Evolutionary conservation across 768 basidiomycete genomes (phyloP).

Genomic region (Russula virescens): DNA sequence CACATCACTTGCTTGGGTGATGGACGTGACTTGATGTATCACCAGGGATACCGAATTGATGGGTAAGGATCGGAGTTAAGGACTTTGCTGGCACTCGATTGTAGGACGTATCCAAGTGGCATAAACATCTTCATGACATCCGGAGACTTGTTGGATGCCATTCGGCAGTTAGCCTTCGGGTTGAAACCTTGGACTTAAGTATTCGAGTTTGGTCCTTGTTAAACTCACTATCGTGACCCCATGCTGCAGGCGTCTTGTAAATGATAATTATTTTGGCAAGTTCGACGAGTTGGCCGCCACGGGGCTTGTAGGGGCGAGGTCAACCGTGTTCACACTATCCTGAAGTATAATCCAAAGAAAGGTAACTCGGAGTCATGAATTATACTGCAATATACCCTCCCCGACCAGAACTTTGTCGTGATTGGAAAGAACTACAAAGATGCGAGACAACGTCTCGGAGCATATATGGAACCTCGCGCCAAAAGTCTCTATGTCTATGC

Average conservation of each 20-base stretch:
- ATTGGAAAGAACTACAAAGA: constrained; percentile 66
- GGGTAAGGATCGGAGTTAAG: neutral
- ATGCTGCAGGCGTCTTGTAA: neutral
- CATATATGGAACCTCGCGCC: constrained; percentile 87
- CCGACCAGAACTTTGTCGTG: constrained; percentile 54
- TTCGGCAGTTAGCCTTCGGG: neutral
- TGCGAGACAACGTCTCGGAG: constrained; percentile 71
- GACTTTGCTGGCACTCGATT: neutral
- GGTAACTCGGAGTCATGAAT: neutral
- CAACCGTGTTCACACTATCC: constrained; percentile 10
- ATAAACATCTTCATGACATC: neutral
- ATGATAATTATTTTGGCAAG: neutral
- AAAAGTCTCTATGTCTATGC: constrained; percentile 79
- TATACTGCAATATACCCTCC: constrained; percentile 71
- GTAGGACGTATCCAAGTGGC: neutral
- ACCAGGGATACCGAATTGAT: neutral
- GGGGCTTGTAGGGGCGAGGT: neutral
- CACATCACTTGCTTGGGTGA: neutral
- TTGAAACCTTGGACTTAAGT: neutral
- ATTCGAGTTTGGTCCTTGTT: neutral
- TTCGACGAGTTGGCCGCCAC: no score
- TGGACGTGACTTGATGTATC: neutral
- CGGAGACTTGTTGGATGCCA: neutral
- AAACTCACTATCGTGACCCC: neutral
- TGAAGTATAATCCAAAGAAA: neutral